Percentiles rank a stretch among this genome's conserved stretches.
Evolutionary conservation across 1,284 basidiomycete species (phyloP).

Genomic region (Cryptococcus sp.): DNA sequence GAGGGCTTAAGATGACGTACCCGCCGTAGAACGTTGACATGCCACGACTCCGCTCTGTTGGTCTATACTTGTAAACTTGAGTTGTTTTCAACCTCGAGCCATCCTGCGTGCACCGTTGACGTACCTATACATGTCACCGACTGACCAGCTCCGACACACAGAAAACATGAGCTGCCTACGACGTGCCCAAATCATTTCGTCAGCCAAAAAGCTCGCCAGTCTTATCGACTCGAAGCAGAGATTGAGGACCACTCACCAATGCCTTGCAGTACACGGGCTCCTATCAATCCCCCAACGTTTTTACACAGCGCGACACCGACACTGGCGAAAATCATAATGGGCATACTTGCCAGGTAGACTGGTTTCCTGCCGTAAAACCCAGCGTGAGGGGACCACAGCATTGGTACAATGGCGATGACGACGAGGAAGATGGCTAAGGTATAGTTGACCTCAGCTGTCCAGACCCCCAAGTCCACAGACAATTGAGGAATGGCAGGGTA

Average conservation of each 20-base stretch:
- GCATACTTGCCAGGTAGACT: constrained; percentile 64
- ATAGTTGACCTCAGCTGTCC: constrained; percentile 62
- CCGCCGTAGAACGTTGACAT: constrained; percentile 62
- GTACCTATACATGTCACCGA: constrained; percentile 64
- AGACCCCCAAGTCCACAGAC: constrained; percentile 62
- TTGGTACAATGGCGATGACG: constrained; percentile 51
- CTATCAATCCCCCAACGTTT: constrained; percentile 60
- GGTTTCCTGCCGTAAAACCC: constrained; percentile 63
- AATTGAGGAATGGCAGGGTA: constrained; percentile 70
- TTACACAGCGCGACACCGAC: constrained; percentile 62
- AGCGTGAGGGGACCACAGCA: constrained; percentile 62
- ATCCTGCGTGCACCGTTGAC: background rate
- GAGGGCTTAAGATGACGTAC: too few relatives aligned
- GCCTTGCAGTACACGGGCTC: constrained; percentile 66
- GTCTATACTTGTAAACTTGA: constrained; percentile 16
- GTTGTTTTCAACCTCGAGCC: too few relatives aligned
- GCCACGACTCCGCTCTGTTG: constrained; percentile 64
- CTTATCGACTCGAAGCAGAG: too few relatives aligned
- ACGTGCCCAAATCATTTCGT: too few relatives aligned
- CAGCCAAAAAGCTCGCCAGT: too few relatives aligned
- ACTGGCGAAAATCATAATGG: constrained; percentile 62
- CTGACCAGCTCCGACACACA: constrained; percentile 64
- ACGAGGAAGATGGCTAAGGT: constrained; percentile 56
- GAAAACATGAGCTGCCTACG: constrained; percentile 52
- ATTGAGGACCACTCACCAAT: constrained; percentile 56